Evolutionary conservation across 1,284 basidiomycete species (phyloP), one percentile per base, ranked within the genome.

Genomic region (Ganoderma leucocontextum): DNA sequence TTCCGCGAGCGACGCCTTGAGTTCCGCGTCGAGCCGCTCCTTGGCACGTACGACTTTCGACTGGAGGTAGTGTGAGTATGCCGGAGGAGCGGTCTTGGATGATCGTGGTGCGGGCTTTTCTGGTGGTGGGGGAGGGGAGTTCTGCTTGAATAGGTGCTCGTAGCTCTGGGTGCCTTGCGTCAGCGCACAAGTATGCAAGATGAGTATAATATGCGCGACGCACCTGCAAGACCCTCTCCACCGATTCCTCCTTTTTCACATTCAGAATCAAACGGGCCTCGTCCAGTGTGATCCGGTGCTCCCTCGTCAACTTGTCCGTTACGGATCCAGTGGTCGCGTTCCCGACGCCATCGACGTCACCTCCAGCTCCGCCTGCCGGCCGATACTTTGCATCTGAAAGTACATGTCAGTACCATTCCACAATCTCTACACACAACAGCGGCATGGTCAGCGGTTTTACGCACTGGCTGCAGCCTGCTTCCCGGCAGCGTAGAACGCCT

Each of bases 221-320:
- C 76, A 94, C 96, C 85, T 92, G 91, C 62, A 93, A 77, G 33
- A 96, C 83, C 65, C 82, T 83, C 77, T 95, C 92, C 78, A 93
- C 79, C 0, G 85, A 76, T 33, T 93, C 91, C 41, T 87, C 93
- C 64, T 89, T 89, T 82, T 97, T 98, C 53, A 91, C 84, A 79
- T 99, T 99, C 74, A 99, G 83, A 77, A 99, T 97, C 70, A 98
- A 83, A 75, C 93, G 92, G 33, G 98, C 98, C 83, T 99, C 98
- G 74, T 99, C 97, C 73, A 98, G 78, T 29, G 95, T 96, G 97
- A 99, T 98, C 58, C 92, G 89, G 77, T 97, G 92, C 73, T 94
- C 88, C 70, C 93, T 86, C 64, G 94, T 94, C 63, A 96, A 81
- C 74, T 86, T 87, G 84, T 96, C 94, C 17, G 92, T 91, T 22